Conservation (phyloP, 2,329 filamentous ascomycete species). For the Atkinsonella hypoxylon region DNA sequence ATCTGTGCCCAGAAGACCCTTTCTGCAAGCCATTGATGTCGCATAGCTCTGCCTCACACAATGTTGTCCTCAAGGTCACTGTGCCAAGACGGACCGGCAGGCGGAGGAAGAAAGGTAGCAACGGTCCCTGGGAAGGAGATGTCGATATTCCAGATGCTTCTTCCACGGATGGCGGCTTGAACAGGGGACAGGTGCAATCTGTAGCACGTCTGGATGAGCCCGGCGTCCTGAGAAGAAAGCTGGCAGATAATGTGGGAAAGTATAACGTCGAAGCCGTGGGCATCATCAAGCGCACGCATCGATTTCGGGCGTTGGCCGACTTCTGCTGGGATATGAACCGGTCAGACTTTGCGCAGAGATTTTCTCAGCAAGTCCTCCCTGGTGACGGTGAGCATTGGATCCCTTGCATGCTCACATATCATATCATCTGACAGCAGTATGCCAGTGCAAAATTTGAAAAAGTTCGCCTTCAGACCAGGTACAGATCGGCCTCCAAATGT, state of each 20-base stretch:
- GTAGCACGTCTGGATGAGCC: conserved; percentile 40
- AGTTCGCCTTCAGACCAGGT: conserved; percentile 55
- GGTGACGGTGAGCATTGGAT: conserved; percentile 46
- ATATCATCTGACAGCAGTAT: not conserved
- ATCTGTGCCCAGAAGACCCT: conserved; percentile 67
- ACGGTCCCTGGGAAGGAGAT: conserved; percentile 48
- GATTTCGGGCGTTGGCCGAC: conserved; percentile 79
- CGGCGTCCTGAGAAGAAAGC: conserved; percentile 42
- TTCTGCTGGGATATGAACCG: conserved; percentile 67
- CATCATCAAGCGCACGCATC: conserved; percentile 65
- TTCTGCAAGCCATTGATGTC: conserved; percentile 70
- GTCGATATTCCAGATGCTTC: conserved; percentile 18
- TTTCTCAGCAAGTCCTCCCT: conserved; percentile 59
- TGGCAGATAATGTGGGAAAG: conserved; percentile 56
- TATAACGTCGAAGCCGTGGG: conserved; percentile 63
- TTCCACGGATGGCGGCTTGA: conserved; percentile 3
- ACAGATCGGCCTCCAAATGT: conserved; percentile 47
- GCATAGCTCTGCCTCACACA: conserved; percentile 62
- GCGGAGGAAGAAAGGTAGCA: conserved; percentile 69
- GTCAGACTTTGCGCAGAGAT: conserved; percentile 57
- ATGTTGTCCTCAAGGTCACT: conserved; percentile 75
- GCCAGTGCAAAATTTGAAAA: conserved; percentile 37
- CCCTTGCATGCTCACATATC: not conserved
- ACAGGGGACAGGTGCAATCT: conserved; percentile 23
- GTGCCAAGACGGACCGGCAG: conserved; percentile 79